Conservation (phyloP, 73 alveolate genomes). For the Loxodes magnus region DNA sequence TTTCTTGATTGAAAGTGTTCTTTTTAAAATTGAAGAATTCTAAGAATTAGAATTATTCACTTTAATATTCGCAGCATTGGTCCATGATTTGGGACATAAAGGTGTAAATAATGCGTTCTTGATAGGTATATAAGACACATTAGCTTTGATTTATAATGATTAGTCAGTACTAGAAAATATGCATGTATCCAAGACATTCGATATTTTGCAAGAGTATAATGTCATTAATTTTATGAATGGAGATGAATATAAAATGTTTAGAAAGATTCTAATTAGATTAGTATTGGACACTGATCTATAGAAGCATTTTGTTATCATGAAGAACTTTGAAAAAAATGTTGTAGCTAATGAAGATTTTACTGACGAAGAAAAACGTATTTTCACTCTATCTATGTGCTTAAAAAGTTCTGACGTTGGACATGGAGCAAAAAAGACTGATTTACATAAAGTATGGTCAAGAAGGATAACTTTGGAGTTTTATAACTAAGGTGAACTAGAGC, state of each 20-base stretch:
- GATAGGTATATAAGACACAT: conserved; percentile 33
- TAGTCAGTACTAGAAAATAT: conserved; percentile 53
- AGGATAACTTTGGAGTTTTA: conserved; percentile 34
- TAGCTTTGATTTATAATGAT: conserved; percentile 73
- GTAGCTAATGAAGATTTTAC: background rate
- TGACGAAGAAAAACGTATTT: background rate
- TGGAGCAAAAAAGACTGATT: conserved; percentile 12
- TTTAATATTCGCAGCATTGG: conserved; percentile 13
- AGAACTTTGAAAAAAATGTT: background rate
- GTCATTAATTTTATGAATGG: conserved; percentile 20
- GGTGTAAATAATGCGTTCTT: conserved; percentile 65
- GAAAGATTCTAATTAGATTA: conserved; percentile 54
- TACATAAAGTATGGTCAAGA: conserved; percentile 28
- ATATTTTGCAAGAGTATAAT: conserved; percentile 14
- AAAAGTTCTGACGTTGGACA: conserved; percentile 17
- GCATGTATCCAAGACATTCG: conserved; percentile 37
- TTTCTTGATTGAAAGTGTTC: conserved; percentile 26
- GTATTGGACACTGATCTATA: conserved; percentile 55
- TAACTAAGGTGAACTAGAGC: conserved; percentile 37
- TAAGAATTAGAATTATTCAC: conserved; percentile 14
- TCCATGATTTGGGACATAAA: conserved; percentile 78
- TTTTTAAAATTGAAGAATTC: no score
- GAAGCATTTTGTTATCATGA: background rate
- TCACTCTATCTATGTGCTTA: conserved; percentile 8
- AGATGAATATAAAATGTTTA: conserved; percentile 38